Evolutionary conservation across 2,329 filamentous ascomycete species (phyloP).

Genomic region (Colletotrichum theobromicola): DNA sequence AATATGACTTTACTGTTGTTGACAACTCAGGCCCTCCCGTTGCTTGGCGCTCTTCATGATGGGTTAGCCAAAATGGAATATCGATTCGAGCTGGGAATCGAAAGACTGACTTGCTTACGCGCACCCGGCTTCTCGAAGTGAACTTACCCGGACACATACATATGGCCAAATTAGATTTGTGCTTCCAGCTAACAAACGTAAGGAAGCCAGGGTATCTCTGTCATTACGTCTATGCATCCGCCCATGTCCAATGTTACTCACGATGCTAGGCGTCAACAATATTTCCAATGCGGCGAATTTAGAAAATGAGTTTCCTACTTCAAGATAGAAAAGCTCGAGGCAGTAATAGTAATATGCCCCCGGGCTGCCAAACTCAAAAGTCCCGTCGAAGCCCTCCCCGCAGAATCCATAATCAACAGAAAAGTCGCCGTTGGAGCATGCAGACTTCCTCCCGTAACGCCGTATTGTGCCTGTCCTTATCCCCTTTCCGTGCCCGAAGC

Average conservation of each 20-base stretch:
- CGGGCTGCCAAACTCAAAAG: background rate
- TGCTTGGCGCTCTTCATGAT: background rate
- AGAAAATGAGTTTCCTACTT: conserved; percentile 13
- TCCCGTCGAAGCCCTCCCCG: background rate
- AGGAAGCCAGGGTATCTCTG: background rate
- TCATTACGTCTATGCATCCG: background rate
- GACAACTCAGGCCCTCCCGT: background rate
- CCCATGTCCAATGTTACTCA: background rate
- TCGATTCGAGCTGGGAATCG: background rate
- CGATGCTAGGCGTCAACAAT: background rate
- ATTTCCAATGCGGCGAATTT: conserved; percentile 1
- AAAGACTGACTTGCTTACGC: background rate
- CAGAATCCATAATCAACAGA: conserved; percentile 8
- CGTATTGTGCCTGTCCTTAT: conserved; percentile 16
- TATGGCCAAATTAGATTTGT: background rate
- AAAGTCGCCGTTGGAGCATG: conserved; percentile 18
- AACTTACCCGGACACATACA: background rate
- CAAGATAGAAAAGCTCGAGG: conserved; percentile 1
- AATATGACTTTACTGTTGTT: too few relatives aligned
- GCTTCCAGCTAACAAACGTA: background rate
- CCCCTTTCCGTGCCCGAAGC: conserved; percentile 6
- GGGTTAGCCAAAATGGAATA: background rate
- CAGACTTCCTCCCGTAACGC: conserved; percentile 22
- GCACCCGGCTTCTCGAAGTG: background rate
- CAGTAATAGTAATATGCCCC: background rate